Conservation (phyloP, 805 yeast species). For the Candida quercuum region DNA sequence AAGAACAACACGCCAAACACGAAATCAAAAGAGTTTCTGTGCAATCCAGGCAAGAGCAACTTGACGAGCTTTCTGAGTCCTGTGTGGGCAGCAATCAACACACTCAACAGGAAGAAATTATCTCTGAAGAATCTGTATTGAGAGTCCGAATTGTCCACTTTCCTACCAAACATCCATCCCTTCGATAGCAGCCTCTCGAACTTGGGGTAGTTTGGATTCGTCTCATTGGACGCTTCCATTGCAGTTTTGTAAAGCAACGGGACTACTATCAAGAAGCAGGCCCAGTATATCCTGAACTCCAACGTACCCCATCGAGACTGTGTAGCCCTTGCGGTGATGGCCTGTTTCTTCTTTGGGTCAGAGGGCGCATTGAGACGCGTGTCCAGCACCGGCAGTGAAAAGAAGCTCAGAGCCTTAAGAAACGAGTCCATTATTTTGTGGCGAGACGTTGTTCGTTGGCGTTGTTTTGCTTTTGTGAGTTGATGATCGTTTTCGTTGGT, state of each 20-base stretch:
- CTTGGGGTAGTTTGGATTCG: slow-evolving; percentile 65
- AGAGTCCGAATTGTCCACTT: slow-evolving; percentile 86
- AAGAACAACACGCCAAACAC: slow-evolving; percentile 66
- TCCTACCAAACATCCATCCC: slow-evolving; percentile 90
- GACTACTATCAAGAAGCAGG: slow-evolving; percentile 60
- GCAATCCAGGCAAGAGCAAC: slow-evolving; percentile 19
- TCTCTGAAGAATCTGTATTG: slow-evolving; percentile 88
- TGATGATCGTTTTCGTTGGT: no score
- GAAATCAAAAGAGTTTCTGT: slow-evolving; percentile 65
- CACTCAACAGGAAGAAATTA: slow-evolving; percentile 60
- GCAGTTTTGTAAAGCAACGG: slow-evolving; percentile 84
- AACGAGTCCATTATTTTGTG: background rate
- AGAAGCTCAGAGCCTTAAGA: slow-evolving; percentile 14
- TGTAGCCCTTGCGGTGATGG: slow-evolving; percentile 8
- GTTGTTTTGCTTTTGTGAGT: background rate
- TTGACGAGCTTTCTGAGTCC: slow-evolving; percentile 35
- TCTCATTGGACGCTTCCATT: slow-evolving; percentile 69
- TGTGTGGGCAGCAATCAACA: slow-evolving; percentile 50
- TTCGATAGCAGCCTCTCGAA: slow-evolving; percentile 57
- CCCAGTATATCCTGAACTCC: slow-evolving; percentile 68
- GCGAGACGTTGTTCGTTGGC: background rate
- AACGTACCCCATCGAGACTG: slow-evolving; percentile 64
- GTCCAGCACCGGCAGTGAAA: slow-evolving; percentile 37
- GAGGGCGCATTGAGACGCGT: slow-evolving; percentile 32
- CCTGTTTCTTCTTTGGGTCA: slow-evolving; percentile 24